Percentiles rank a stretch among this genome's conserved stretches.
phyloP scores from a whole-genome alignment of 768 basidiomycete genomes.

The Phlebiopsis gigantea region DNA sequence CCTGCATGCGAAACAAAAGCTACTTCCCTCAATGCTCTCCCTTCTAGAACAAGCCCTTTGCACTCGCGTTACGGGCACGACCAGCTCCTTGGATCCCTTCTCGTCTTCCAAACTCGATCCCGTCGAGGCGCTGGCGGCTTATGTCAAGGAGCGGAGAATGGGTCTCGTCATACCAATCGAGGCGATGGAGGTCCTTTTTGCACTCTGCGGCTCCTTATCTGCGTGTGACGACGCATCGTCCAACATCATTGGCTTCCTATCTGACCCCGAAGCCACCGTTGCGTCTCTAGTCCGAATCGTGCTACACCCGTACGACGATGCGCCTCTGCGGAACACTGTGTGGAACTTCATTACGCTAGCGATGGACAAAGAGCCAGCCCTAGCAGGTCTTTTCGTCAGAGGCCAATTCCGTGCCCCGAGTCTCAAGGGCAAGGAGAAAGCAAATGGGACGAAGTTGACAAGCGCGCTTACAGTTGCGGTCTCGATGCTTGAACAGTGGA shows the following conservation, averaged over 20 bases:
- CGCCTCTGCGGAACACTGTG: conserved; percentile 61
- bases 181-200: conserved; percentile 61
- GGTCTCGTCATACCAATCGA: conserved; percentile 59
- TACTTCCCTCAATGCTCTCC: conserved; percentile 28
- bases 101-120: conserved; percentile 53
- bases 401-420: conserved; percentile 59
- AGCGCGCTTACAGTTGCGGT: conserved; percentile 68
- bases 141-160: conserved; percentile 60
- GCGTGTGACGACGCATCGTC: conserved; percentile 55
- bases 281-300: conserved; percentile 64
- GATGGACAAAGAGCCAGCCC: conserved; percentile 81
- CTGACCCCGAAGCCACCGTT: conserved; percentile 69
- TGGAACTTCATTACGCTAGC: conserved; percentile 84
- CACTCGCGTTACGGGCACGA: conserved; percentile 49
- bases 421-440: conserved; percentile 33
- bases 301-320: conserved; percentile 76
- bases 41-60: conserved; percentile 77
- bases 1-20: conserved; percentile 56
- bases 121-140: conserved; percentile 67
- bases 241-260: conserved; percentile 73
- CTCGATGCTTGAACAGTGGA: conserved; percentile 65
- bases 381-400: conserved; percentile 72
- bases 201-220: conserved; percentile 63
- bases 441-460: conserved; percentile 26
- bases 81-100: conserved; percentile 36